Conservation (phyloP, 2,329 filamentous ascomycete species). For the Claviceps africana region DNA sequence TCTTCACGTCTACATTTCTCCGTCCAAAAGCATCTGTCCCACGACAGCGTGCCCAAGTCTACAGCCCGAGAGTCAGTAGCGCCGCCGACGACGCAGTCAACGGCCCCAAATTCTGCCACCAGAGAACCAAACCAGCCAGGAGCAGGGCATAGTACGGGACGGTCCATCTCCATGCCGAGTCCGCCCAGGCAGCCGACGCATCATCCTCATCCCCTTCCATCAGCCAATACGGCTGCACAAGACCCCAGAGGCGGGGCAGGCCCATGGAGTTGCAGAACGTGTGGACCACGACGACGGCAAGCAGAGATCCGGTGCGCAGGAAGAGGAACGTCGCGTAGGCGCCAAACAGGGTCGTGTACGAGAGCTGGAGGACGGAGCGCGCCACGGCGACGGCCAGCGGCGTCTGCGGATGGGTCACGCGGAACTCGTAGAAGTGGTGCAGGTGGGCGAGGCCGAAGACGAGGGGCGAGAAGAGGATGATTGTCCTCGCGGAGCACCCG, state of each 20-base stretch:
- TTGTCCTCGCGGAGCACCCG: conserved; percentile 38
- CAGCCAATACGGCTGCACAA: conserved; percentile 43
- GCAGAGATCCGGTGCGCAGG: conserved; percentile 68
- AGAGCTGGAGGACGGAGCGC: conserved; percentile 69
- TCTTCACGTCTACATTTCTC: no score
- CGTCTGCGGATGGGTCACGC: conserved; percentile 61
- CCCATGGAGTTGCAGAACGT: conserved; percentile 89
- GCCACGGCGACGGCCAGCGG: conserved; percentile 48
- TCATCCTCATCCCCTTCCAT: conserved; percentile 10
- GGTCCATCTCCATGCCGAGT: conserved; percentile 43
- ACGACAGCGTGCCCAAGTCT: background rate
- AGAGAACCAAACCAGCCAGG: conserved; percentile 54
- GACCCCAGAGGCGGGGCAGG: conserved; percentile 72
- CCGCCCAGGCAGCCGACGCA: conserved; percentile 12
- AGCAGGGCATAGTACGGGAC: conserved; percentile 67
- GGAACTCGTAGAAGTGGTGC: conserved; percentile 93
- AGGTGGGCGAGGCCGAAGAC: conserved; percentile 89
- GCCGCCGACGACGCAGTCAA: conserved; percentile 44
- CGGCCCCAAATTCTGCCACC: conserved; percentile 56
- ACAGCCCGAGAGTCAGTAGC: conserved; percentile 14
- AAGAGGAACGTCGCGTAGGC: conserved; percentile 86
- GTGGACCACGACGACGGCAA: conserved; percentile 63
- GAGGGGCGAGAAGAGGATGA: conserved; percentile 70
- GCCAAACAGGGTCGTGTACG: conserved; percentile 85
- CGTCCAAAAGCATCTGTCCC: background rate